Conservation (phyloP, 2,329 filamentous ascomycete species). For the Emergomyces orientalis region DNA sequence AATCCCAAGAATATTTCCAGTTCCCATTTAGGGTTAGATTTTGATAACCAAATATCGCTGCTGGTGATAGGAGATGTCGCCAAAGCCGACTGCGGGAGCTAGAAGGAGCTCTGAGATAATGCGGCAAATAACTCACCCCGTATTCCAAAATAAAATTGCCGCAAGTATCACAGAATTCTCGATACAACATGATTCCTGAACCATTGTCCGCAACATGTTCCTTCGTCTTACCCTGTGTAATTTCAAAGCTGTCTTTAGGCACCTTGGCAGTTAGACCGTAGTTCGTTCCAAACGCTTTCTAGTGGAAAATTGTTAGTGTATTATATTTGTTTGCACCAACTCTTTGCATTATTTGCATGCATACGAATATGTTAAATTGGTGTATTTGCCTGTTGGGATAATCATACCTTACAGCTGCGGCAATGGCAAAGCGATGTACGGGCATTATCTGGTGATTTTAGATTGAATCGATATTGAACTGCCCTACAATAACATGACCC, state of each 20-base stretch:
- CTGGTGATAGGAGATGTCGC: too few species aligned
- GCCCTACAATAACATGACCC: conserved; percentile 43
- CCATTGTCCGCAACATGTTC: conserved; percentile 45
- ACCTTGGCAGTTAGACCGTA: conserved; percentile 47
- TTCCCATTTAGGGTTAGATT: background rate
- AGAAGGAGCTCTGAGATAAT: too few species aligned
- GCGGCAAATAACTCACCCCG: conserved; percentile 33
- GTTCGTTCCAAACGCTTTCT: conserved; percentile 45
- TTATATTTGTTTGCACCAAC: too few species aligned
- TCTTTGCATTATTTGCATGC: too few species aligned
- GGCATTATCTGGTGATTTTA: conserved; percentile 40
- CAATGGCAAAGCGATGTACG: conserved; percentile 47
- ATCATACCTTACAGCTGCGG: conserved; percentile 41
- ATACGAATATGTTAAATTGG: too few species aligned
- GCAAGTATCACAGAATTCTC: conserved; percentile 46
- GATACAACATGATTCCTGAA: conserved; percentile 37
- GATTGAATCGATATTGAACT: conserved; percentile 39
- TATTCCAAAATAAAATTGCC: conserved; percentile 46
- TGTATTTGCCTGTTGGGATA: too few species aligned
- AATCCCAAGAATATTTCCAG: background rate
- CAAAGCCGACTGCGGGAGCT: background rate
- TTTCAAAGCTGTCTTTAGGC: conserved; percentile 35
- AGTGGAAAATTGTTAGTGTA: background rate
- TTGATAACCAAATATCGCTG: background rate
- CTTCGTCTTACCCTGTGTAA: conserved; percentile 34